Base-by-base conservation (phyloP, 108 stramenopile genomes). In the Fistulifera pelliculosa region DNA sequence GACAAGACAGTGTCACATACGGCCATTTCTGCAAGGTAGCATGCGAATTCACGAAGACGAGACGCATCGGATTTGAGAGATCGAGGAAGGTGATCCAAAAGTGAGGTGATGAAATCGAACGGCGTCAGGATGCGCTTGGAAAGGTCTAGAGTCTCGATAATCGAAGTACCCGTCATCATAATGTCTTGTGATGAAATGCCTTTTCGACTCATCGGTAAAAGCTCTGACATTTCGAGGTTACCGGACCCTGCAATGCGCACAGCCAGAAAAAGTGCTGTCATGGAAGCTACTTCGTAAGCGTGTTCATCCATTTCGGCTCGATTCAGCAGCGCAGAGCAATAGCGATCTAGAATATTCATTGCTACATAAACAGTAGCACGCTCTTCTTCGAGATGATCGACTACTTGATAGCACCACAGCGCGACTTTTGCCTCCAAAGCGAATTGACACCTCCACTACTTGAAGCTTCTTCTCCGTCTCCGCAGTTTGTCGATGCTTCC, bases 321-420 rank as follows among this genome's bases (percentile, higher is more conserved):
- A 2, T 23, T 31, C 25, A 13, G 14, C 26, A 41, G 19, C 6
- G 47, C 39, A 15, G 62, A 22, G 47, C 48, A 40, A 31, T 54
- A 75, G 8, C 76, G 53, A 60, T 77, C 76, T 3, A 72, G 44
- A 44, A 77, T 61, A 47, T 65, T 66, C 70, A 77, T 77, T n/a
- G 73, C 66, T 16, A 68, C 39, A 47, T 58, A 71, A 1, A 70
- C 77, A 11, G 60, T 56, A 12, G 58, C 44, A 35, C 77, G 52
- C 3, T 62, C 50, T 19, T 51, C 73, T 18, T 60, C 50, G 4
- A 74, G 47, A 38, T 70, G 65, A 49, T 78, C 77, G 12, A 68
- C 47, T 24, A 78, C 69, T 56, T 71, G 61, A 52, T 71, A 78
- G 57, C 49, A 68, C 77, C 77, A 78, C 38, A 65, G 66, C 6